phyloP scores from a whole-genome alignment of 257 asterid genomes.

The Fraxinus excelsior region DNA sequence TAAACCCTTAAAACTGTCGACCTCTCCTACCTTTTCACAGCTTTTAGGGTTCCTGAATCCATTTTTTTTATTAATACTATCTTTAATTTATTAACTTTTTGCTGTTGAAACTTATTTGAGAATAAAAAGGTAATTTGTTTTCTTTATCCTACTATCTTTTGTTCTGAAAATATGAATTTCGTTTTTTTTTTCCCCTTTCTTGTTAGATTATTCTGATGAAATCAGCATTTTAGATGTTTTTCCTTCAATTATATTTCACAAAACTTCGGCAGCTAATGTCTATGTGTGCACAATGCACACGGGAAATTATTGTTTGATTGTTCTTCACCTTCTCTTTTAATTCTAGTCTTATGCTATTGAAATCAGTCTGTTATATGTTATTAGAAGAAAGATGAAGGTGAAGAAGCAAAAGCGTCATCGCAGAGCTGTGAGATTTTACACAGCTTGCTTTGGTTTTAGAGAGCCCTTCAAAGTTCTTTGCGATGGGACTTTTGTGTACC shows the following conservation, averaged over 20 bases:
- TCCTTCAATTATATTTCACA: neutral
- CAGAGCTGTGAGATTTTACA: constrained; percentile 70
- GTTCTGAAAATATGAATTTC: neutral
- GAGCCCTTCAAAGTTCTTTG: constrained; percentile 92
- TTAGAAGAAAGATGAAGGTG: constrained; percentile 55
- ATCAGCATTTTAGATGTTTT: neutral
- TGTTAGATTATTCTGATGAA: neutral
- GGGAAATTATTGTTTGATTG: too few species aligned
- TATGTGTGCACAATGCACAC: too few species aligned
- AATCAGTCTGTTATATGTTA: neutral
- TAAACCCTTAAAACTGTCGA: neutral
- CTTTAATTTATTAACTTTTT: neutral
- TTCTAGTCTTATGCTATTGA: neutral
- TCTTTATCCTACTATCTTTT: neutral
- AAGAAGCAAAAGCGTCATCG: constrained; percentile 81
- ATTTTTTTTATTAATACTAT: neutral
- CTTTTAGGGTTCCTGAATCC: neutral
- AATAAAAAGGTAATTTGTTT: neutral
- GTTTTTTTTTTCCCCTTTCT: neutral
- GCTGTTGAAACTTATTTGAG: neutral
- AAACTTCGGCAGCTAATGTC: neutral
- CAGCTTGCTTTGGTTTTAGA: constrained; percentile 82
- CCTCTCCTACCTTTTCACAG: neutral
- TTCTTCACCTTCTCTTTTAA: neutral
- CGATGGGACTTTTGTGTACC: constrained; percentile 79